Evolutionary conservation across 2,329 filamentous ascomycete genomes (phyloP).

Genomic region (Chaetomium sp.): DNA sequence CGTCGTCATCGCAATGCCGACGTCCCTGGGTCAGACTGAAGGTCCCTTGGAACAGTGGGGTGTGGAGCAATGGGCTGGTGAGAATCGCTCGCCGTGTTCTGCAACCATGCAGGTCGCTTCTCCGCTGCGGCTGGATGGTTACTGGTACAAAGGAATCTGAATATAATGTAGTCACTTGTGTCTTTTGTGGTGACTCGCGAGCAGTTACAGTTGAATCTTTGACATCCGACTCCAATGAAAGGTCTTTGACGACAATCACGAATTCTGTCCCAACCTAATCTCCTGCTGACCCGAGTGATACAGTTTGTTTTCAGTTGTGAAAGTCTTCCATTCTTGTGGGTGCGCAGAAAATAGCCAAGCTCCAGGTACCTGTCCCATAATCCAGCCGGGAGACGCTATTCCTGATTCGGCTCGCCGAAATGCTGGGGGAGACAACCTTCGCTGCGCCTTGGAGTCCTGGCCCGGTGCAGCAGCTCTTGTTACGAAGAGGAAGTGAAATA

Average conservation of each 20-base stretch:
- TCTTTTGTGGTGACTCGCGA: neutral
- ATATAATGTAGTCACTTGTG: slow-evolving; percentile 30
- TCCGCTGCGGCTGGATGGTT: slow-evolving; percentile 21
- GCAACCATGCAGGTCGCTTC: slow-evolving; percentile 31
- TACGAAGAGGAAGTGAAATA: slow-evolving; percentile 35
- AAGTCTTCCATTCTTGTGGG: neutral
- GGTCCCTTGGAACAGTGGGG: neutral
- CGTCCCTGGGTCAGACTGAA: slow-evolving; percentile 21
- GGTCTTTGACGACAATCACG: neutral
- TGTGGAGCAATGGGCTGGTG: slow-evolving; percentile 15
- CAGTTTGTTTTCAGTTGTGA: neutral
- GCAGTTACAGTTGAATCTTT: too few relatives aligned
- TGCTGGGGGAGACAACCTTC: slow-evolving; percentile 27
- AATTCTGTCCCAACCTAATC: too few relatives aligned
- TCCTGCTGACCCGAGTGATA: neutral
- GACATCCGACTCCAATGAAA: neutral
- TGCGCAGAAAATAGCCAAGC: slow-evolving; percentile 22
- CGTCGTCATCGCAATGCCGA: slow-evolving; percentile 1
- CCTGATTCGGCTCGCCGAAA: slow-evolving; percentile 37
- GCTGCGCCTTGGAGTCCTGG: slow-evolving; percentile 34
- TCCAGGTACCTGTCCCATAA: slow-evolving; percentile 23
- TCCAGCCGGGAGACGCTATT: slow-evolving; percentile 21
- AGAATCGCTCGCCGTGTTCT: slow-evolving; percentile 35
- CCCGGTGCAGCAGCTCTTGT: slow-evolving; percentile 19
- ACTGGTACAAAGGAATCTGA: slow-evolving; percentile 14